Evolutionary conservation across 495 filamentous ascomycete genomes (phyloP).

Genomic region (Parachaetomium inaequale): DNA sequence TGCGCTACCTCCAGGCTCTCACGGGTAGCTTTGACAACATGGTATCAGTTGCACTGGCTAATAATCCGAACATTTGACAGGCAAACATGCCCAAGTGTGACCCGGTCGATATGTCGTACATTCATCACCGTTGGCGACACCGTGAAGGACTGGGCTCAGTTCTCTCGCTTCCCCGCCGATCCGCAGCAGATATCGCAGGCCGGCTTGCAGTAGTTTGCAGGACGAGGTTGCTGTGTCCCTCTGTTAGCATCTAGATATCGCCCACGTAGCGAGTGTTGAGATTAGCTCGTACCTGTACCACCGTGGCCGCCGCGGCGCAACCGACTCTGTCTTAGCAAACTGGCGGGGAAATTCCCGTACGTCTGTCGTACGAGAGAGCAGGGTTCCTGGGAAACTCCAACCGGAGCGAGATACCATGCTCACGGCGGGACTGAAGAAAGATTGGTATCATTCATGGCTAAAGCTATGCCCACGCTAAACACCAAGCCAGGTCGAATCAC

Average conservation of each 20-base stretch:
- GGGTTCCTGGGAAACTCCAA: background rate
- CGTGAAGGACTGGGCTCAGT: background rate
- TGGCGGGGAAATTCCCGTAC: background rate
- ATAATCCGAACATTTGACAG: background rate
- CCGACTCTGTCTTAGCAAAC: background rate
- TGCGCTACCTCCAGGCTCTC: background rate
- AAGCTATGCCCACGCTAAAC: background rate
- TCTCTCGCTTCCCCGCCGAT: background rate
- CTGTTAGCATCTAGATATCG: background rate
- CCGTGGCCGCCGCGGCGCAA: background rate
- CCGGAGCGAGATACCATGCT: background rate
- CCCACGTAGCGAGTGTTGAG: background rate
- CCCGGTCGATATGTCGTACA: background rate
- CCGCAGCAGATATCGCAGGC: background rate
- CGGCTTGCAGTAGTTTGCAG: background rate
- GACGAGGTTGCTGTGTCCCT: background rate
- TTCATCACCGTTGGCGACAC: background rate
- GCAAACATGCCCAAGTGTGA: background rate
- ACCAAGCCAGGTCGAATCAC: background rate
- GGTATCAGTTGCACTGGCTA: background rate
- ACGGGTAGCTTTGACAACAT: background rate
- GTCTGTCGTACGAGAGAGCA: background rate
- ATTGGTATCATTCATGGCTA: constrained; percentile 1
- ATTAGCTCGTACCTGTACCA: constrained; percentile 4
- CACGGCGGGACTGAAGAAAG: background rate